Conservation (phyloP, 1,139 yeast species). For the Hemisphaericaspora subhashii region DNA sequence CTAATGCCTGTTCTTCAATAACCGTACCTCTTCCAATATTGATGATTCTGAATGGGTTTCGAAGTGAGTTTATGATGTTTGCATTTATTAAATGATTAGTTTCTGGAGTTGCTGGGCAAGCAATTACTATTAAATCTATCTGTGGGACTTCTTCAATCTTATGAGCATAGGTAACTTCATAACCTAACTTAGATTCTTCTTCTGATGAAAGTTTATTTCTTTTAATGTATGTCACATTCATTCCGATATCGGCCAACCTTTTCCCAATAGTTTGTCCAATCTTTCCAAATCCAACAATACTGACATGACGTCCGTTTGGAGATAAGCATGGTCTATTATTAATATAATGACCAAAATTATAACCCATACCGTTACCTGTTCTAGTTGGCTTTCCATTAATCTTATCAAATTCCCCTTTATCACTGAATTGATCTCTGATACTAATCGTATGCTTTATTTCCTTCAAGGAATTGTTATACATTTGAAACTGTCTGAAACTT, state of each 20-base stretch:
- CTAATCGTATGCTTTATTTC: slow-evolving; percentile 11
- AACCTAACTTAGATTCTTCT: slow-evolving; percentile 41
- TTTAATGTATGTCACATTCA: slow-evolving; percentile 65
- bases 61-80: slow-evolving; percentile 45
- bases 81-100: slow-evolving; percentile 58
- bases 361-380: slow-evolving; percentile 21
- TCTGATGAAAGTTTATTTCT: slow-evolving; percentile 45
- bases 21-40: slow-evolving; percentile 79
- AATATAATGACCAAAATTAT: slow-evolving; percentile 51
- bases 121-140: slow-evolving; percentile 62
- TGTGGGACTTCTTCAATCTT: slow-evolving; percentile 33
- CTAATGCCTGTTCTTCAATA: slow-evolving; percentile 72
- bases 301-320: slow-evolving; percentile 60
- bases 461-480: slow-evolving; percentile 26
- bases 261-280: slow-evolving; percentile 69
- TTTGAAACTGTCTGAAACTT: slow-evolving; percentile 59
- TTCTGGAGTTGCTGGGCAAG: slow-evolving; percentile 65
- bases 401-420: slow-evolving; percentile 11
- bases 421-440: slow-evolving; percentile 12
- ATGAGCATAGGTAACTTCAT: slow-evolving; percentile 42
- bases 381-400: slow-evolving; percentile 10
- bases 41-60: slow-evolving; percentile 59
- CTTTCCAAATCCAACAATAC: slow-evolving; percentile 75
- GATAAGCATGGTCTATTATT: slow-evolving; percentile 36
- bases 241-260: slow-evolving; percentile 57